These are phyloP conservation scores for Metschnikowia lunata DNA, from an alignment of 805 yeast species.

Conservation along the genomic window DNA sequence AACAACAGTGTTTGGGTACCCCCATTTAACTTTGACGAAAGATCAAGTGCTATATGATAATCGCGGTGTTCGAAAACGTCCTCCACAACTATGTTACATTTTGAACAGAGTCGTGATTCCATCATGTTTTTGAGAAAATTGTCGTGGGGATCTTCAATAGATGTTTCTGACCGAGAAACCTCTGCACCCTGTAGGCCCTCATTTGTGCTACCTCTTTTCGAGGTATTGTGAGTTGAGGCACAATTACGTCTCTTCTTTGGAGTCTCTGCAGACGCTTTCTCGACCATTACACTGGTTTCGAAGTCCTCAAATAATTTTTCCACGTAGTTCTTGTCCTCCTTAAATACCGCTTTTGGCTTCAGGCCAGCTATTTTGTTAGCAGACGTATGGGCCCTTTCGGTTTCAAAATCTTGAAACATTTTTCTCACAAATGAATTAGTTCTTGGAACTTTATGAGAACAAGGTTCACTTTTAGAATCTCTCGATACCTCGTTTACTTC, in stretches of 20 bases:
- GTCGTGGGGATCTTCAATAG: conserved; percentile 3
- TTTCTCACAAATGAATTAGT: conserved; percentile 16
- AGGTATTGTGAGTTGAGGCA: background rate
- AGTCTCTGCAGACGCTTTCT: conserved; percentile 6
- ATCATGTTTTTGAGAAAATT: conserved; percentile 17
- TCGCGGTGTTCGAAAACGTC: conserved; percentile 49
- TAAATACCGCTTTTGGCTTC: conserved; percentile 8
- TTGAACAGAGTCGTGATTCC: conserved; percentile 21
- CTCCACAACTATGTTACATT: conserved; percentile 24
- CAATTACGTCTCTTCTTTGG: conserved; percentile 4
- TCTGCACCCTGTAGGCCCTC: background rate
- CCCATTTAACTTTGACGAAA: conserved; percentile 40
- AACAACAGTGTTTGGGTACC: background rate
- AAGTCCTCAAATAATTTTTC: conserved; percentile 23
- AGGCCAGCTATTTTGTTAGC: background rate
- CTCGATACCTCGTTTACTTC: conserved; percentile 8
- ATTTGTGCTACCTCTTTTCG: background rate
- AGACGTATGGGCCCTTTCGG: conserved; percentile 4
- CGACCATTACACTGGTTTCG: conserved; percentile 8
- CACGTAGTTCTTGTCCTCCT: conserved; percentile 26
- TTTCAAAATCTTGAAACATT: conserved; percentile 19
- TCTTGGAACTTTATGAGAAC: conserved; percentile 3
- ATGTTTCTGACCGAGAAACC: background rate
- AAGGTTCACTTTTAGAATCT: background rate
- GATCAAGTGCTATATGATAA: conserved; percentile 48